Evolutionary conservation across 2,329 filamentous ascomycete species (phyloP).

Genomic region (Paraphoma sp.): DNA sequence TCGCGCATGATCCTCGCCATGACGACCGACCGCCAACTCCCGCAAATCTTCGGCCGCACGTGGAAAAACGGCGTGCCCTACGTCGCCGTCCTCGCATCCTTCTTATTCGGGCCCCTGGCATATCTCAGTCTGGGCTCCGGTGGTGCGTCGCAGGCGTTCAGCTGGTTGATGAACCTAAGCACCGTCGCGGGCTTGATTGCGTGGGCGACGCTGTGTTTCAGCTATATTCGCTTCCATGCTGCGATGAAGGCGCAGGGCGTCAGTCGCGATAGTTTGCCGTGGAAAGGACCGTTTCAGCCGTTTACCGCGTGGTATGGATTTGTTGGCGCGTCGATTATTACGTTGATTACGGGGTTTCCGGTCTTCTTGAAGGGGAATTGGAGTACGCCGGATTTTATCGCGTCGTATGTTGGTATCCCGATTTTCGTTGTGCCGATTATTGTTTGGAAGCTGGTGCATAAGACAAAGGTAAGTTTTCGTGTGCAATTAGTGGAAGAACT

Average conservation of each 20-base stretch:
- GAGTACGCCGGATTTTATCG: conserved; percentile 53
- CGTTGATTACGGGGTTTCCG: conserved; percentile 76
- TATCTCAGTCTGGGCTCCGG: conserved; percentile 75
- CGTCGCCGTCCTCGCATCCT: conserved; percentile 68
- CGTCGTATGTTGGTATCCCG: conserved; percentile 60
- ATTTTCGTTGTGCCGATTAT: conserved; percentile 30
- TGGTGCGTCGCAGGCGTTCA: conserved; percentile 66
- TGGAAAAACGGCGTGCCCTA: conserved; percentile 72
- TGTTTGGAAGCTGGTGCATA: conserved; percentile 21
- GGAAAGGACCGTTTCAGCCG: conserved; percentile 71
- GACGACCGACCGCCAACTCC: conserved; percentile 29
- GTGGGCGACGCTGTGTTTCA: conserved; percentile 61
- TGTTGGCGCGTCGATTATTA: conserved; percentile 66
- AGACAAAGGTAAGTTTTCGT: conserved; percentile 13
- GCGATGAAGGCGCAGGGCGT: conserved; percentile 71
- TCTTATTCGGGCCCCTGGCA: conserved; percentile 60
- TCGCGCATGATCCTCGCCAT: conserved; percentile 32
- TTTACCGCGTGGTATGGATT: conserved; percentile 71
- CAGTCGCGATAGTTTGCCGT: conserved; percentile 64
- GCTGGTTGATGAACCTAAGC: conserved; percentile 73
- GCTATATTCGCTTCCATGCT: conserved; percentile 73
- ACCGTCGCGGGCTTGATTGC: conserved; percentile 67
- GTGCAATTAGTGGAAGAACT: not conserved
- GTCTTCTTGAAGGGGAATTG: conserved; percentile 74
- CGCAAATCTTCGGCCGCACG: conserved; percentile 29